Conservation (phyloP, 1,284 basidiomycete species). For the Irpex lacteus region DNA sequence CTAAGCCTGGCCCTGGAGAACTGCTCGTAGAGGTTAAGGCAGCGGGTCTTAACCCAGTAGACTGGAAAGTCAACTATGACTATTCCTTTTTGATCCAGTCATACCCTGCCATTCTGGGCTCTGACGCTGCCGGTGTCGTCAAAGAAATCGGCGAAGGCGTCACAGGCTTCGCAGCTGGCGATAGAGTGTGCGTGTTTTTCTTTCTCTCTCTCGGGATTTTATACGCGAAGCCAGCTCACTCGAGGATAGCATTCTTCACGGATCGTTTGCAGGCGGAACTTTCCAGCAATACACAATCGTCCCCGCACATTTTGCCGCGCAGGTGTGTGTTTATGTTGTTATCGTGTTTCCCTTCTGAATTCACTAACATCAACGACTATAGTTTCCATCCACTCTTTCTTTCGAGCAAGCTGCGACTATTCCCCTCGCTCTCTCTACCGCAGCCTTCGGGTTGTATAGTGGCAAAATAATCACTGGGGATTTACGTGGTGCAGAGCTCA, state of each 20-base stretch:
- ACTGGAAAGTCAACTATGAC: slow-evolving; percentile 34
- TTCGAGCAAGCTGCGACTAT: slow-evolving; percentile 23
- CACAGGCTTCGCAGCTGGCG: slow-evolving; percentile 47
- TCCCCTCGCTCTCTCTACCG: slow-evolving; percentile 21
- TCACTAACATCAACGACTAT: neutral
- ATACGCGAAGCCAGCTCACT: slow-evolving; percentile 14
- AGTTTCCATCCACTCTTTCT: slow-evolving; percentile 20
- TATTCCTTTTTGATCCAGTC: slow-evolving; percentile 29
- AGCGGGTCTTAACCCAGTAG: slow-evolving; percentile 40
- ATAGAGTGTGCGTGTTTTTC: slow-evolving; percentile 45
- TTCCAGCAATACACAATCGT: slow-evolving; percentile 26
- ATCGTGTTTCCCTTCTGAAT: neutral
- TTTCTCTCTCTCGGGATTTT: neutral
- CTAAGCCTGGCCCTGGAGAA: slow-evolving; percentile 35
- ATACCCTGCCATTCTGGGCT: slow-evolving; percentile 48
- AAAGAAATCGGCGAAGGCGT: slow-evolving; percentile 52
- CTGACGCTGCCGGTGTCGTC: slow-evolving; percentile 57
- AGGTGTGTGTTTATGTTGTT: slow-evolving; percentile 13
- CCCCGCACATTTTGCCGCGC: slow-evolving; percentile 12
- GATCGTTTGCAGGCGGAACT: slow-evolving; percentile 8
- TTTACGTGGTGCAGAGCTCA: slow-evolving; percentile 14
- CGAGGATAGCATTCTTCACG: slow-evolving; percentile 12
- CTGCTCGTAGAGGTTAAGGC: slow-evolving; percentile 39
- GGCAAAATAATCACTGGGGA: neutral
- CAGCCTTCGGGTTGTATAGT: slow-evolving; percentile 15